Evolutionary conservation across 2,329 filamentous ascomycete genomes (phyloP).

Genomic region (Phialocephala subalpina): DNA sequence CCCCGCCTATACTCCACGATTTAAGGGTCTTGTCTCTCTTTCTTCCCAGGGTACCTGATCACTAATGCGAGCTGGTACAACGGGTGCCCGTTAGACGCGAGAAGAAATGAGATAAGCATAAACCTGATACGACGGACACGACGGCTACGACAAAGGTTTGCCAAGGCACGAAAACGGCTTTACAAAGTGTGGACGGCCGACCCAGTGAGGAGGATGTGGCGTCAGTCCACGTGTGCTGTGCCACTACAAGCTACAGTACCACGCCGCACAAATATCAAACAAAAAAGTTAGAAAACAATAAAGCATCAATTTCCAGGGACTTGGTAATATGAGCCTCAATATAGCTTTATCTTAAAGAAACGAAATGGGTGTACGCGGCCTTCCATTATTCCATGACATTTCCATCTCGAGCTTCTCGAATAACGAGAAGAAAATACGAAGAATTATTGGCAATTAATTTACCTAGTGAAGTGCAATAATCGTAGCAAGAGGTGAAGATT

Average conservation of each 20-base stretch:
- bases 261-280: not conserved
- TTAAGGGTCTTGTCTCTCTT: not conserved
- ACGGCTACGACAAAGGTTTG: not conserved
- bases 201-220: not conserved
- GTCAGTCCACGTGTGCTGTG: not conserved
- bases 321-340: not conserved
- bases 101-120: not conserved
- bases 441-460: not conserved
- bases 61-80: not conserved
- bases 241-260: not conserved
- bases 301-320: not conserved
- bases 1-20: conserved; percentile 11
- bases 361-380: not conserved
- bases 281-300: not conserved
- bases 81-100: not conserved
- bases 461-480: not conserved
- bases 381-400: not conserved
- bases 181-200: not conserved
- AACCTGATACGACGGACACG: not conserved
- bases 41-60: not conserved
- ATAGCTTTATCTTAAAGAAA: conserved; percentile 9
- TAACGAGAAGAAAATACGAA: not conserved
- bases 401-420: not conserved
- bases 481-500: not conserved
- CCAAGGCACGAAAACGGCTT: not conserved